Evolutionary conservation across 257 asterid species (phyloP).

Genomic region (Lycium barbarum): DNA sequence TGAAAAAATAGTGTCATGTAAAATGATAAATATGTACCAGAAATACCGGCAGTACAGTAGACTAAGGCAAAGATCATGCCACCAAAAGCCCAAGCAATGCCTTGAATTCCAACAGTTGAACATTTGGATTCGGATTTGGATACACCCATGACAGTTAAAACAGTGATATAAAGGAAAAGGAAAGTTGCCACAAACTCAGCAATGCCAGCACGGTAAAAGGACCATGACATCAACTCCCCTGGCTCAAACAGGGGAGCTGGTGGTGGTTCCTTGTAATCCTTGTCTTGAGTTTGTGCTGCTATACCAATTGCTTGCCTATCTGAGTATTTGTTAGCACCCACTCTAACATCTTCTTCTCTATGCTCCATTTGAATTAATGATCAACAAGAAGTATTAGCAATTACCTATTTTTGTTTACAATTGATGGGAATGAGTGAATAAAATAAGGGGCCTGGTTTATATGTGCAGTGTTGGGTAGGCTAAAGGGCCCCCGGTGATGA

Average conservation of each 20-base stretch:
- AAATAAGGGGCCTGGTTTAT: constrained; percentile 1
- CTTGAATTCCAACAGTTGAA: constrained; percentile 63
- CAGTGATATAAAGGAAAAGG: constrained; percentile 55
- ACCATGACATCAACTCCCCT: constrained; percentile 63
- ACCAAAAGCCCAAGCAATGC: constrained; percentile 79
- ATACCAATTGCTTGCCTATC: constrained; percentile 72
- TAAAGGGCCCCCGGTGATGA: constrained; percentile 35
- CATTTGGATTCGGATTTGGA: constrained; percentile 53
- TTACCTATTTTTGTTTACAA: not conserved
- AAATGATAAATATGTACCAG: constrained; percentile 40
- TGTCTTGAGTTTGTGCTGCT: constrained; percentile 68
- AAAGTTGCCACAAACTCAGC: constrained; percentile 73
- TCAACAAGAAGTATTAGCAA: not conserved
- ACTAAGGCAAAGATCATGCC: constrained; percentile 78
- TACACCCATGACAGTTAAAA: constrained; percentile 68
- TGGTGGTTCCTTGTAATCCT: constrained; percentile 76
- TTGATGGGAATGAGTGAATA: constrained; percentile 38
- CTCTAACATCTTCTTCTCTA: constrained; percentile 64
- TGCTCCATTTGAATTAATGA: constrained; percentile 46
- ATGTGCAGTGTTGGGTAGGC: constrained; percentile 29
- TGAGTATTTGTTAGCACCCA: constrained; percentile 64
- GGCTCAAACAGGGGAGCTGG: constrained; percentile 71
- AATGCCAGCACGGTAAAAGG: constrained; percentile 68
- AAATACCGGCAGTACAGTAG: constrained; percentile 76
- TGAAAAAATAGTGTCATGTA: not conserved